Evolutionary conservation across 805 yeast genomes (phyloP), one percentile per base, ranked within the genome.

Genomic region (Alloascoidea africana): DNA sequence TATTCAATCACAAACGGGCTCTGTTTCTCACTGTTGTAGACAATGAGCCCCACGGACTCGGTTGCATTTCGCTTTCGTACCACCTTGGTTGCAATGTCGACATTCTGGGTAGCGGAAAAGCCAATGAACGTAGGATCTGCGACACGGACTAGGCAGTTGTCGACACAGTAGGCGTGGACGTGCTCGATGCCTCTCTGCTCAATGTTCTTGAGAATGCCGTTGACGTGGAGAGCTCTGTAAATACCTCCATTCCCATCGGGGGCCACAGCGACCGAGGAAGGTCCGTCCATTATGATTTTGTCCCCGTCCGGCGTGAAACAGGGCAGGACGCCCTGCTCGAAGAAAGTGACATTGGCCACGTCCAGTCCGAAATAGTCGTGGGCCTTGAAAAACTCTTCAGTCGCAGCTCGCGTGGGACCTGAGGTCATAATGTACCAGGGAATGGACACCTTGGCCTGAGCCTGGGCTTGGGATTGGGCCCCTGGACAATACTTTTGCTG

Each of bases 191-290:
- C 86, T 40, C 74, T 75, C 4, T 47, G 42, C 18, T 59, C 51
- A 53, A 91, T 71, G 54, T 89, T 95, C 4, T 70, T 68, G 19
- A 91, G 50, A 14, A 87, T 62, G 2, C 72, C 69, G 45, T 77
- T 70, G 33, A 68, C 68, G 47, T 62, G 59, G 32, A 91, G 65
- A 1, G 96, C 97, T 51, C 74, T 78, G 62, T 91, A 91, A 37
- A 91, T 64, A 2, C 99, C 99, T 41, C 99, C 99, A 55, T 91
- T 91, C 1, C 99, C 99, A 57, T 91, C 97, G 1, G 99, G 99
- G 4, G 96, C 82, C 49, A 81, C 80, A 17, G 86, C 77, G 30
- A 84, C 66, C 17, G 65, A 58, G 33, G 59, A 51, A 33, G 67
- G 62, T 4, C 73, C 55, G 43, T 73, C 74, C 52, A 85, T 52